Evolutionary conservation across 2,329 filamentous ascomycete genomes (phyloP).

Genomic region (Cladophialophora psammophila): DNA sequence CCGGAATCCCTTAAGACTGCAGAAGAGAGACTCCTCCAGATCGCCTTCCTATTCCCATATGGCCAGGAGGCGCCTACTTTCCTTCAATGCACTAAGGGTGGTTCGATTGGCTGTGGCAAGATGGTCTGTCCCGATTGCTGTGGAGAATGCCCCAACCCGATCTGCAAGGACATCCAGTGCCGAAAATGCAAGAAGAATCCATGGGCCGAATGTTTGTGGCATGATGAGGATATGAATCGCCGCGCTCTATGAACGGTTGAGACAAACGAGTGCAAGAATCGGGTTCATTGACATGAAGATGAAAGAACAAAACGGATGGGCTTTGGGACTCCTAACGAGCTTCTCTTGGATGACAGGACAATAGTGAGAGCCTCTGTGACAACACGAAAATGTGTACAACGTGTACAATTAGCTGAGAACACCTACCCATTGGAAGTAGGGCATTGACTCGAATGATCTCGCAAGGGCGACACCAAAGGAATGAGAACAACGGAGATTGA

Average conservation of each 20-base stretch:
- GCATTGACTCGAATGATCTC: background rate
- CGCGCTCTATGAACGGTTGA: conserved; percentile 17
- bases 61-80: conserved; percentile 46
- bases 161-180: conserved; percentile 48
- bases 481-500: background rate
- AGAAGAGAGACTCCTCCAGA: conserved; percentile 37
- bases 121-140: conserved; percentile 48
- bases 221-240: conserved; percentile 37
- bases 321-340: background rate
- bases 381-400: background rate
- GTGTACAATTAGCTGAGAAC: background rate
- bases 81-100: conserved; percentile 43
- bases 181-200: conserved; percentile 47
- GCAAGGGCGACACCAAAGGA: background rate
- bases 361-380: background rate
- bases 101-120: conserved; percentile 43
- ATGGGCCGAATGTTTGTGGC: conserved; percentile 47
- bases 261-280: background rate
- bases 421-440: background rate
- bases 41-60: conserved; percentile 40
- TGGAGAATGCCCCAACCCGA: conserved; percentile 45
- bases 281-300: background rate
- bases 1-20: conserved; percentile 29
- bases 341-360: conserved; percentile 15
- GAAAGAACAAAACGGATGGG: background rate